Base-by-base conservation (phyloP, 805 yeast species). In the Lipomyces lipofer region DNA sequence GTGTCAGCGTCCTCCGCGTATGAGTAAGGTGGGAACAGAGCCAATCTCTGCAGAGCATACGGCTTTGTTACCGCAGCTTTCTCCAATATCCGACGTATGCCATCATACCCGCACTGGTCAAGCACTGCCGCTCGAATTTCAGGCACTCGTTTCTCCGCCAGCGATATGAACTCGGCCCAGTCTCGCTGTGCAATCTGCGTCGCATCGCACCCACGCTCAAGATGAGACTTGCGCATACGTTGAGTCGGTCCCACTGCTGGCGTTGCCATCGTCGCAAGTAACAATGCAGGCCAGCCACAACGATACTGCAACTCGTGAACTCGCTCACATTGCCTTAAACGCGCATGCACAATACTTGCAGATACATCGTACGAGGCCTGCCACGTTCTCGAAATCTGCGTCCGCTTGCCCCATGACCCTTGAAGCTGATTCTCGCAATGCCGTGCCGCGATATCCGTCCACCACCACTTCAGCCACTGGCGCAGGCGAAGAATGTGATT, bases 401-500 rank as follows among this genome's bases (percentile, higher is more conserved):
- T 58, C 9, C 62, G 59, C 15, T 50, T 45, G 10, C 60, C 60
- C 60, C 60, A 56, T 6, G 59, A 33, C 10, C 58, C 60, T 13
- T 49, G 29, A 9, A 56, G 33, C 32, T 56, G 60, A 36, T 54
- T 56, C 42, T 54, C 63, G 13, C 42, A 19, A 15, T 55, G 59
- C 21, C 54, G 50, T n/a, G 60, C 63, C 2, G 59, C 63, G 19
- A 59, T 48, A 30, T 61, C 59, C 1, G 64, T 57, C 64, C 64
- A 60, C 64, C 64, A 60, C 64, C 64, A 60, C 43, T 60, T 60
- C 28, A 60, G 17, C 64, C 64, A 60, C 32, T 57, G 62, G 15
- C 58, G 61, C 3, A 61, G 53, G 8, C 64, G 51, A 28, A 47
- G 17, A 10, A 60, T 27, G 21, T 47, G 36, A 21, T 50, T 49